These are phyloP conservation scores for Microdochium nivale DNA, from an alignment of 2,329 filamentous ascomycete genomes.

Conservation along the genomic window DNA sequence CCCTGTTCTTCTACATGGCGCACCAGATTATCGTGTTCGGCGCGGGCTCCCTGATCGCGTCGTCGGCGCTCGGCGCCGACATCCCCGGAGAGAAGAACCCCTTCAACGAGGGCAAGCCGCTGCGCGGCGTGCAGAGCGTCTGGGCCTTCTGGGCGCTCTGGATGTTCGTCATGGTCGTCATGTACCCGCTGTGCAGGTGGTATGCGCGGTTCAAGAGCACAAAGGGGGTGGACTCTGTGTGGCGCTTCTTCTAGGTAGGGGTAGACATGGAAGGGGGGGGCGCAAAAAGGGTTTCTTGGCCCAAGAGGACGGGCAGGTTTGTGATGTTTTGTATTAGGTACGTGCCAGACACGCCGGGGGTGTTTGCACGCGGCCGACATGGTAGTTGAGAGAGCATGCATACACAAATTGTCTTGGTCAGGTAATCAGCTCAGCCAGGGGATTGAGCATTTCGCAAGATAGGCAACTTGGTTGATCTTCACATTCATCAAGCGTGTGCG, in stretches of 20 bases:
- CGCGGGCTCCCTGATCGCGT: slow-evolving; percentile 14
- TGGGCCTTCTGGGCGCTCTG: slow-evolving; percentile 28
- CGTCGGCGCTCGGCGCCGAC: slow-evolving; percentile 25
- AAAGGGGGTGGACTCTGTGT: slow-evolving; percentile 31
- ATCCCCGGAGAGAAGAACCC: slow-evolving; percentile 15
- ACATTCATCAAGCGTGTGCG: too few species aligned
- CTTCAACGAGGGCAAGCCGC: slow-evolving; percentile 7
- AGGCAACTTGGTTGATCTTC: too few species aligned
- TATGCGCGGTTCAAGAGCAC: slow-evolving; percentile 33
- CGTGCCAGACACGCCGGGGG: too few species aligned
- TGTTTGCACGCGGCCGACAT: too few species aligned
- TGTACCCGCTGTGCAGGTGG: slow-evolving; percentile 32
- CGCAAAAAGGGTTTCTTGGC: too few species aligned
- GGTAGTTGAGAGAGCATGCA: too few species aligned
- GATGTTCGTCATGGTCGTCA: slow-evolving; percentile 21
- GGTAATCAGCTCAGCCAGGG: too few species aligned
- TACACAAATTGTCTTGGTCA: too few species aligned
- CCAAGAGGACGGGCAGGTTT: not conserved
- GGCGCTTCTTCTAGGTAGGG: slow-evolving; percentile 31
- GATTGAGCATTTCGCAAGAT: too few species aligned
- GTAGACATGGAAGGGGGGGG: not conserved
- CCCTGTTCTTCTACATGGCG: slow-evolving; percentile 35
- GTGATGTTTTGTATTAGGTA: too few species aligned
- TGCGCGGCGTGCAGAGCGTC: slow-evolving; percentile 25
- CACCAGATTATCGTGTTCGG: slow-evolving; percentile 26